phyloP scores from a whole-genome alignment of 177 flowering plant genomes.

The Vitis hybrid region DNA sequence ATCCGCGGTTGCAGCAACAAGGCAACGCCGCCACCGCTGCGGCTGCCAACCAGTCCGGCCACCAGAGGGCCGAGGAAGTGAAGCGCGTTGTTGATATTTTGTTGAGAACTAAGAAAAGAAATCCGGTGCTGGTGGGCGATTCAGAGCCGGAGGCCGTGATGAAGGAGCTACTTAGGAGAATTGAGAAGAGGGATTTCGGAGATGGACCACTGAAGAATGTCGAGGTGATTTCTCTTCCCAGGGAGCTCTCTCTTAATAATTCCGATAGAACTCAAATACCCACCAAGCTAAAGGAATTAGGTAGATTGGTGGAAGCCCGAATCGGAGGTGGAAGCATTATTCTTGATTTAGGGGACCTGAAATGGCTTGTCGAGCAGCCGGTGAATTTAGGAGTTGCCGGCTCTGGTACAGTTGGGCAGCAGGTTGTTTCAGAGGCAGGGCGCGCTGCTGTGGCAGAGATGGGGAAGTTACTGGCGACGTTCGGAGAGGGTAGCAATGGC shows the following conservation, averaged over 20 bases:
- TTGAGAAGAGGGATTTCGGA: slow-evolving; percentile 61
- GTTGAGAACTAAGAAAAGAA: slow-evolving; percentile 56
- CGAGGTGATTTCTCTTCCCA: slow-evolving; percentile 53
- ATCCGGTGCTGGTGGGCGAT: slow-evolving; percentile 86
- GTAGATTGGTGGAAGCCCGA: slow-evolving; percentile 39
- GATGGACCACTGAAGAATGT: slow-evolving; percentile 52
- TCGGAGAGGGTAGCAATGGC: slow-evolving; percentile 32
- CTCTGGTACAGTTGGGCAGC: slow-evolving; percentile 33
- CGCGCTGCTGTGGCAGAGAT: slow-evolving; percentile 63
- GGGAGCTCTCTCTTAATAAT: slow-evolving; percentile 28
- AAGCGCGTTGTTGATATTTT: slow-evolving; percentile 63
- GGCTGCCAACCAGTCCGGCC: slow-evolving; percentile 26
- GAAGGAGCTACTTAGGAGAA: slow-evolving; percentile 54
- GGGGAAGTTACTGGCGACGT: slow-evolving; percentile 61
- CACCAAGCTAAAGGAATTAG: slow-evolving; percentile 52
- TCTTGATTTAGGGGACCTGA: slow-evolving; percentile 81
- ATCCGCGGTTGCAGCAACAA: slow-evolving; percentile 45
- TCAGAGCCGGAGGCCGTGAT: slow-evolving; percentile 67
- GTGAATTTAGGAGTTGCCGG: slow-evolving; percentile 28
- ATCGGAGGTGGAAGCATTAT: slow-evolving; percentile 54
- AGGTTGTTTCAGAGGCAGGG: slow-evolving; percentile 52
- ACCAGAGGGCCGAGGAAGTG: slow-evolving; percentile 59
- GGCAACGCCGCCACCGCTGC: slow-evolving; percentile 7
- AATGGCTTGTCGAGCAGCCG: slow-evolving; percentile 87
- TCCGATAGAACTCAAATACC: slow-evolving; percentile 38